These are phyloP conservation scores for Diaporthe ilicicola DNA, from an alignment of 2,329 filamentous ascomycete species.

Conservation along the genomic window DNA sequence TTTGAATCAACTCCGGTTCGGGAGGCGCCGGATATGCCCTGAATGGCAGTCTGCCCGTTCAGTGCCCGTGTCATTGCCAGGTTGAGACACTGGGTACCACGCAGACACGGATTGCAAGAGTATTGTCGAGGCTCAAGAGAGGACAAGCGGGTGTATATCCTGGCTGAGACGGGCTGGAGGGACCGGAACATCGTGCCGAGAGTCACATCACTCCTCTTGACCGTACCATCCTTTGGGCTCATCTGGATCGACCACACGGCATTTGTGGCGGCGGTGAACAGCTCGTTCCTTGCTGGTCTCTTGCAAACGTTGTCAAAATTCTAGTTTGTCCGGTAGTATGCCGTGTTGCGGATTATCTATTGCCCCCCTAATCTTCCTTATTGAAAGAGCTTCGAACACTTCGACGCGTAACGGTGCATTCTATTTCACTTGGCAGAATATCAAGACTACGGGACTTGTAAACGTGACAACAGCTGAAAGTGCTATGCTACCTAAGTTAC, in stretches of 20 bases:
- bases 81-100: background rate
- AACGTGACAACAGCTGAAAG: too few species aligned
- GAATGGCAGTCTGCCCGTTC: background rate
- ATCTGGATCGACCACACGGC: background rate
- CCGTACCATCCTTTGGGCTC: background rate
- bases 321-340: too few species aligned
- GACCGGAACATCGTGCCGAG: background rate
- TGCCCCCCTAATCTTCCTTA: too few species aligned
- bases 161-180: background rate
- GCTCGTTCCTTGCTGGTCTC: too few species aligned
- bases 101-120: background rate
- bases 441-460: too few species aligned
- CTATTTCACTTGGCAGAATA: too few species aligned
- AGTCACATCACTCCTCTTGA: background rate
- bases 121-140: background rate
- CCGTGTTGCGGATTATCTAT: too few species aligned
- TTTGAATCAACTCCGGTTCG: background rate
- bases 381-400: too few species aligned
- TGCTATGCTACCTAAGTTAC: too few species aligned
- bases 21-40: background rate
- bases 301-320: too few species aligned
- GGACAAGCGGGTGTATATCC: background rate
- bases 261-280: background rate
- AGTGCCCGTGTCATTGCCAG: background rate
- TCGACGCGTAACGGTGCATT: too few species aligned